Base-by-base conservation (phyloP, 495 filamentous ascomycete species). In the Penicillium angulare region DNA sequence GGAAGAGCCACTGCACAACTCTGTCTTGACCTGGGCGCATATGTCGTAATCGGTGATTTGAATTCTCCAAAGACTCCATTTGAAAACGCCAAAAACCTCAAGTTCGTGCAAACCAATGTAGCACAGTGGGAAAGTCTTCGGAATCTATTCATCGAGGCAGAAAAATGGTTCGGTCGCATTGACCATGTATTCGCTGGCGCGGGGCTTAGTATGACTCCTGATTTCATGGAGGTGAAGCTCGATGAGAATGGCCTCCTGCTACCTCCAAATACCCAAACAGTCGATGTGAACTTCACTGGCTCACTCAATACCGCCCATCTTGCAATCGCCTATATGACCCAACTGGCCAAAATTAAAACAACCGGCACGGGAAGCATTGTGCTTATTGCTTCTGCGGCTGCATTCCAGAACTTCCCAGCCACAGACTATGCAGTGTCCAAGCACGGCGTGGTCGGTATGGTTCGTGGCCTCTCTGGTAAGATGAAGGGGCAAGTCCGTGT, bases 111-210 rank as follows among this genome's bases (percentile, higher is more conserved):
- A 31, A 64, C 70, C 5, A 61, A 79, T 52, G 73, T 81, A 3
- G 57, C 60, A 6, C 51, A 65, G 7, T 81, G 76, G 75, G 33
- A 55, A 13, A 70, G 69, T 24, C 58, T 75, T 13, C 59, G 60
- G 24, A 56, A 51, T 7, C 49, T 78, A 12, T 81, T 79, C 59
- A 63, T 64, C 29, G 46, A 64, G 18, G 66, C 71, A 3, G 56
- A 67, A 18, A 44, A 68, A 15, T 56, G 46, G 16, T 72, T 69
- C 50, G 70, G 73, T 6, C 68, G 64, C 4, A 75, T 81, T 26
- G 78, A 81, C 51, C 67, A 73, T 45, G 77, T 78, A 16, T 72
- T 79, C 27, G 75, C 76, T 27, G 78, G 77, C 36, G 78, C 78
- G 4, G 78, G 78, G 13, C 56, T 79, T 13, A 56, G 56, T 5